A percentile compares a stretch with the other conserved stretches of the same genome.
Evolutionary conservation across 2,329 filamentous ascomycete species (phyloP).

Genomic region (Mariannaea elegans): DNA sequence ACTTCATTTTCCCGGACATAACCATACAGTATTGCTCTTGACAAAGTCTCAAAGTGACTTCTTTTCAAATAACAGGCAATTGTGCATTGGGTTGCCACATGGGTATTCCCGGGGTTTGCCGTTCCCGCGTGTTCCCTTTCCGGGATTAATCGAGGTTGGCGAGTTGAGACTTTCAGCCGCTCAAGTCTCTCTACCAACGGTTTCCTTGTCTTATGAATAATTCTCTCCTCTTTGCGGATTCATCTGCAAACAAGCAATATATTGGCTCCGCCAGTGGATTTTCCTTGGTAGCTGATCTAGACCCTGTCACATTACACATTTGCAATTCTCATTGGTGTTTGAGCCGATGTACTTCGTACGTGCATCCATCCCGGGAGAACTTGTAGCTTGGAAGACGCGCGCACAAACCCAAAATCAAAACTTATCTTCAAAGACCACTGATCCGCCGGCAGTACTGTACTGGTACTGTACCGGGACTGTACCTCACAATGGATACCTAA

Average conservation of each 20-base stretch:
- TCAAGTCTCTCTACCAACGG: slow-evolving; percentile 2
- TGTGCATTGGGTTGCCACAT: slow-evolving; percentile 14
- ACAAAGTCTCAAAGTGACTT: neutral
- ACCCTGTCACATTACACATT: no score
- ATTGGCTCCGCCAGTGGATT: slow-evolving; percentile 1
- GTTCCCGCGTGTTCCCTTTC: slow-evolving; percentile 12
- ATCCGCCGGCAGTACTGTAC: no score
- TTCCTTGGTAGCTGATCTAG: neutral
- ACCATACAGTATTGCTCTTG: no score
- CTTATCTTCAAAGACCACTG: no score
- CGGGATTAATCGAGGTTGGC: slow-evolving; percentile 3
- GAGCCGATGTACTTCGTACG: no score
- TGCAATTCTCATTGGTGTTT: neutral
- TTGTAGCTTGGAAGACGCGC: no score
- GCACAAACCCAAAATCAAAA: neutral
- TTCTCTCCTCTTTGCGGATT: slow-evolving; percentile 1
- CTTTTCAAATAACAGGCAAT: neutral
- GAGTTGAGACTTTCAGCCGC: slow-evolving; percentile 11
- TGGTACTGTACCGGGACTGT: no score
- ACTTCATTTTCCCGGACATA: no score
- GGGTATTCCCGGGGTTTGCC: slow-evolving; percentile 31
- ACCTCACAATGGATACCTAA: neutral
- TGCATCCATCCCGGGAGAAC: no score
- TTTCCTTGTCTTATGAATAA: no score
- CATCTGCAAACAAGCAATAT: no score